Percentiles rank a stretch among this genome's conserved stretches.
Conservation (phyloP, 2,329 filamentous ascomycete genomes). For the Cytospora piceicola region DNA sequence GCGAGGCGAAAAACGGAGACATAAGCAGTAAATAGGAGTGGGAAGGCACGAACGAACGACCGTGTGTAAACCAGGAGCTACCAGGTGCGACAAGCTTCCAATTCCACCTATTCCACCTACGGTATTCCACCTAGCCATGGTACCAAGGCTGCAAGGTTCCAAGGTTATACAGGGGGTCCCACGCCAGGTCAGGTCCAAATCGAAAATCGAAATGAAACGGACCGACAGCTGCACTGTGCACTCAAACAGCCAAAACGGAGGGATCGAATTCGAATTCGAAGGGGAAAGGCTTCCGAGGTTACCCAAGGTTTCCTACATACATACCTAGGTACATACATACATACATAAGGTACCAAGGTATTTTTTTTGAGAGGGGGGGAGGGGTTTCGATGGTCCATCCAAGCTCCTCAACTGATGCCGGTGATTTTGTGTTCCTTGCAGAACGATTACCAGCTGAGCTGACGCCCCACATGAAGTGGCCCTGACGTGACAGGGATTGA, state of each 20-base stretch:
- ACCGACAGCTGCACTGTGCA: background rate
- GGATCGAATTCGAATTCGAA: background rate
- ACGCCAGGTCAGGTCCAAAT: background rate
- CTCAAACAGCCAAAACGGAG: background rate
- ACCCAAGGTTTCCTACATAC: background rate
- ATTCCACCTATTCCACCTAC: no score
- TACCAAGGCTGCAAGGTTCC: no score
- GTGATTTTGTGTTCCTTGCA: constrained; percentile 3
- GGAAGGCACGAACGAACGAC: constrained; percentile 10
- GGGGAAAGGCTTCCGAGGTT: background rate
- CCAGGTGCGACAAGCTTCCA: background rate
- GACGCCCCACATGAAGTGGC: no score
- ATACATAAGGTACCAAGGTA: no score
- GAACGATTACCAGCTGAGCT: no score
- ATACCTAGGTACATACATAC: no score
- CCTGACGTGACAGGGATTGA: no score
- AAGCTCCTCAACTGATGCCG: background rate
- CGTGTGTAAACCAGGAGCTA: no score
- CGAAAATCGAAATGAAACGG: constrained; percentile 4
- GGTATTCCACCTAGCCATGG: no score
- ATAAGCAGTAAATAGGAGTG: constrained; percentile 29
- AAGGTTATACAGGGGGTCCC: background rate
- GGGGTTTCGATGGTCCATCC: background rate
- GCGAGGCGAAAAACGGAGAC: constrained; percentile 27
- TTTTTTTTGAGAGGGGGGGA: no score